Conservation (phyloP, 148 eudicot genomes). For the Simmondsia chinensis region DNA sequence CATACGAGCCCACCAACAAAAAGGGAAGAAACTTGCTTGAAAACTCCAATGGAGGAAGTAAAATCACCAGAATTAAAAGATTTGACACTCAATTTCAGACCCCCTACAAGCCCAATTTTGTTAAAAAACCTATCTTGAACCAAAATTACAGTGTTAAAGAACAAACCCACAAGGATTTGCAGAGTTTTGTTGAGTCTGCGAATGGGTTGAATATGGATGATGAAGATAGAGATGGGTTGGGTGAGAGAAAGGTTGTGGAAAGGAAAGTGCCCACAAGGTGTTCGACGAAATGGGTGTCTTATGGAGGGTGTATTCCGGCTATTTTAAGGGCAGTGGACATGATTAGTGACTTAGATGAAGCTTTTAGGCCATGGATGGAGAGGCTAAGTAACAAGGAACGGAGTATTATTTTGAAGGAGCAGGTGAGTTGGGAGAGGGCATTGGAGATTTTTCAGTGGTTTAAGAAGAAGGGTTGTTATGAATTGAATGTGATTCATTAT, state of each 20-base stretch:
- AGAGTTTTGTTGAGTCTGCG: background rate
- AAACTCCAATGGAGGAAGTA: too few species aligned
- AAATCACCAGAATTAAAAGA: too few species aligned
- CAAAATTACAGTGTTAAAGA: too few species aligned
- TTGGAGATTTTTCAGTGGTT: conserved; percentile 90
- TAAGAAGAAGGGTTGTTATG: conserved; percentile 70
- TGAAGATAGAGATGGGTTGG: conserved; percentile 3
- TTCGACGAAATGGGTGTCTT: conserved; percentile 67
- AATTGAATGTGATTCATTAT: conserved; percentile 89
- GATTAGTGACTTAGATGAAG: conserved; percentile 57
- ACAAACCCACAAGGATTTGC: conserved; percentile 1
- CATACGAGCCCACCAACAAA: too few species aligned
- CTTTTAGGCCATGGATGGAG: conserved; percentile 69
- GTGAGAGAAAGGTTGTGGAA: background rate
- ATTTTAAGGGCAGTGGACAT: conserved; percentile 57
- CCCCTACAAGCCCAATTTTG: too few species aligned
- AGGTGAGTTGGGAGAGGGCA: conserved; percentile 64
- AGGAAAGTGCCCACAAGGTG: conserved; percentile 43
- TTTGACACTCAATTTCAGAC: too few species aligned
- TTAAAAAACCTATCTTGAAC: too few species aligned
- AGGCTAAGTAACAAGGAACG: conserved; percentile 75
- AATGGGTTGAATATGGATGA: conserved; percentile 6
- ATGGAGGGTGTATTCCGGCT: conserved; percentile 62
- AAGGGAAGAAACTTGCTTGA: too few species aligned
- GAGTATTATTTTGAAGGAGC: conserved; percentile 89